Conservation (phyloP, 179 eudicot genomes). For the Drosera spatulata region DNA sequence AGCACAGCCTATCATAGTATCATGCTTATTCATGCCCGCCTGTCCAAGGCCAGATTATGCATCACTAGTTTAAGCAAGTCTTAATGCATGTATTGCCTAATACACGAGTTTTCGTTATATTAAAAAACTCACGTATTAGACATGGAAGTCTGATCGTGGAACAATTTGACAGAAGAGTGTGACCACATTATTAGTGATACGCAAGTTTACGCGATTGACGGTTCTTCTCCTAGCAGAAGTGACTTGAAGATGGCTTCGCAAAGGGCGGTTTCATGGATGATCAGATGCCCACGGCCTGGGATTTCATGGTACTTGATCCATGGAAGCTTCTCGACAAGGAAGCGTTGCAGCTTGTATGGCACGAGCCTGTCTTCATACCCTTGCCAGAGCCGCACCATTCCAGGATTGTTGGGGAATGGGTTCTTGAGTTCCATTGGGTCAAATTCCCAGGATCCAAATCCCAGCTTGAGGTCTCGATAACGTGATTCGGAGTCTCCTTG, state of each 20-base stretch:
- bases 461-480: conserved; percentile 28
- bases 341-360: conserved; percentile 29
- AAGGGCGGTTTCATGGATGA: conserved; percentile 31
- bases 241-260: conserved; percentile 51
- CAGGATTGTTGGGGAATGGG: conserved; percentile 20
- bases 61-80: no score
- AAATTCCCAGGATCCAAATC: conserved; percentile 42
- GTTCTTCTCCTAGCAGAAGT: conserved; percentile 42
- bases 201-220: neutral
- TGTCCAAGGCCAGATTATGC: no score
- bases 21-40: no score
- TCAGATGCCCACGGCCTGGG: conserved; percentile 44
- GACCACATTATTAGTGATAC: no score
- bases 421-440: conserved; percentile 27
- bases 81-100: no score
- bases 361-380: conserved; percentile 47
- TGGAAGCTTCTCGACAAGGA: conserved; percentile 22
- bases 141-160: no score
- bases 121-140: no score
- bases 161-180: no score
- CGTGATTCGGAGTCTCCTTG: conserved; percentile 8
- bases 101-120: no score
- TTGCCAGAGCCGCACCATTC: conserved; percentile 40
- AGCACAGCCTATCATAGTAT: no score
- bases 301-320: conserved; percentile 50